phyloP scores from a whole-genome alignment of 2,329 filamentous ascomycete species.

The Xylaria sp. region DNA sequence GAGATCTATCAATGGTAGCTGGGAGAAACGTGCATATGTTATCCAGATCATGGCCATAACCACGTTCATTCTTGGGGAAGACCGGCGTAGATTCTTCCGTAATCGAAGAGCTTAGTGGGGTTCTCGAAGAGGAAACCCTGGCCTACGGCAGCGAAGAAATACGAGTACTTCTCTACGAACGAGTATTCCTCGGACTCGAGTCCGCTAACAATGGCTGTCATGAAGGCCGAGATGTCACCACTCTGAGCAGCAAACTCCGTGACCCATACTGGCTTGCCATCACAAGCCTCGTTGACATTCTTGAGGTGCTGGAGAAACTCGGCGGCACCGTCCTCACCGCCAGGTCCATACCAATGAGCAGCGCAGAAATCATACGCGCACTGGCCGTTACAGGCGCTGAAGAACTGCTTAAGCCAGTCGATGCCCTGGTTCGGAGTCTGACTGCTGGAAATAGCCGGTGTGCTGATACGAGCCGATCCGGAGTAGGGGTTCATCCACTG shows the following conservation, averaged over 20 bases:
- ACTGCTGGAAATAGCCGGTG: conserved; percentile 69
- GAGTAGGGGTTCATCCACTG: conserved; percentile 61
- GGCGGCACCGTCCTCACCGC: conserved; percentile 47
- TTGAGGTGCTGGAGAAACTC: conserved; percentile 62
- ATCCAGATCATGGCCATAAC: neutral
- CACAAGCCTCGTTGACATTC: conserved; percentile 52
- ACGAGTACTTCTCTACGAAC: conserved; percentile 62
- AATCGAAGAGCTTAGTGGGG: conserved; percentile 49
- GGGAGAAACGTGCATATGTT: conserved; percentile 27
- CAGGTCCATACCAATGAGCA: conserved; percentile 67
- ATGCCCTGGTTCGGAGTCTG: conserved; percentile 55
- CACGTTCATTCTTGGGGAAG: conserved; percentile 33
- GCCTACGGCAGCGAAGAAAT: conserved; percentile 58
- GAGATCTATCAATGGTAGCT: conserved; percentile 18
- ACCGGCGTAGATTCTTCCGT: conserved; percentile 58
- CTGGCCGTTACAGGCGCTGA: conserved; percentile 54
- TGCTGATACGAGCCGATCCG: conserved; percentile 59
- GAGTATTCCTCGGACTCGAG: conserved; percentile 53
- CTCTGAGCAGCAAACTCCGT: conserved; percentile 67
- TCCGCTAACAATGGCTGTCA: conserved; percentile 53
- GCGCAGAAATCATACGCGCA: conserved; percentile 66
- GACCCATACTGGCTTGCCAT: conserved; percentile 62
- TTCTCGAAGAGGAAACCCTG: conserved; percentile 51
- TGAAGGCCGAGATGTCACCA: conserved; percentile 53
- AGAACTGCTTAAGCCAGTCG: conserved; percentile 60